Base-by-base conservation (phyloP, 306 rosid genomes). In the Prunus mongolica region DNA sequence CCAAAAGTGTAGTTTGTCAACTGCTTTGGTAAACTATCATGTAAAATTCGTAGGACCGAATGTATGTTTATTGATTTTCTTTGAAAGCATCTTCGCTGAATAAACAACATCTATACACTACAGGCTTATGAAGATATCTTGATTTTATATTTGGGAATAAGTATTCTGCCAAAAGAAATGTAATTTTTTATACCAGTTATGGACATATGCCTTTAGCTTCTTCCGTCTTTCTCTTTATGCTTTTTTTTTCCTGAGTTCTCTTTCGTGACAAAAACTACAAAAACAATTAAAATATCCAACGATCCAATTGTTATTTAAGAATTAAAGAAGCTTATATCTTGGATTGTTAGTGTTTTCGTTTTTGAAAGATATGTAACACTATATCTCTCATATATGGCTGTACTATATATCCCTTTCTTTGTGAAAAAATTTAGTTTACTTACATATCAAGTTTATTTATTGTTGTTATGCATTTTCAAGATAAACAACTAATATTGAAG, bases 121-220 rank as follows among this genome's bases (percentile, higher is more conserved):
- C 92, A 93, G 96, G 84, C 86, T 86, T 78, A 93, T 82, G 81
- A 87, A 88, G 86, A 84, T 91, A 79, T 25, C 89, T 81, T 64
- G 63, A 67, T 79, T 88, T 89, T 79, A 82, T 88, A 8, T 91
- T 56, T 49, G 86, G 84, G 72, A 78, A 73, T 52, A 75, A 70
- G 25, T 75, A 73, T 74, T 82, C 83, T 20, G 71, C 72, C 51
- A 83, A 82, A 71, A 80, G 75, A 74, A 83, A 77, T 82, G 83
- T 57, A 75, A 75, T 80, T 83, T 80, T 87, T 91, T 57, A 79
- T 86, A 47, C 67, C 65, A 56, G 52, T 63, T 65, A 15, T 58
- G 65, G 75, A 71, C 41, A 34, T 11, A 18, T 15, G 13, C 50
- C 27, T 69, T 49, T 10, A 7, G n/a, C 60, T 76, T 80, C 69